These are phyloP conservation scores for Ambrosia trifida DNA, from an alignment of 129 eudicot species.

Conservation along the genomic window DNA sequence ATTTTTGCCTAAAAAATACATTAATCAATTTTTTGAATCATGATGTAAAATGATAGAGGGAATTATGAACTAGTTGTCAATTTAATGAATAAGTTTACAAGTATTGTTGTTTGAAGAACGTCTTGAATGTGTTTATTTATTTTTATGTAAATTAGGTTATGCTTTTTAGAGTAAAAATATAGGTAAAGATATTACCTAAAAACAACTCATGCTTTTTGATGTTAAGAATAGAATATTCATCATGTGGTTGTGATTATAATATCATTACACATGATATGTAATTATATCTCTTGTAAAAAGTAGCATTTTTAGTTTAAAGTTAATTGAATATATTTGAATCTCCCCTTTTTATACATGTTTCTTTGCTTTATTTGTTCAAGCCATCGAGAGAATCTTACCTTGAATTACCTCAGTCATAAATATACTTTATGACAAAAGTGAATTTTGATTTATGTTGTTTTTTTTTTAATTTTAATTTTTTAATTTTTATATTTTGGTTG, in stretches of 20 bases:
- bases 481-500: slow-evolving; percentile 4
- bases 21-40: no score
- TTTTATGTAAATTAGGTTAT: no score
- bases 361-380: slow-evolving; percentile 24
- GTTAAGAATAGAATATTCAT: background rate
- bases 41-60: no score
- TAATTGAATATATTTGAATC: slow-evolving; percentile 28
- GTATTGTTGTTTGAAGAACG: no score
- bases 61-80: no score
- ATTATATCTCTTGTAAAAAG: slow-evolving; percentile 26
- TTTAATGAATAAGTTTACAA: no score
- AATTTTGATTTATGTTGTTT: slow-evolving; percentile 13
- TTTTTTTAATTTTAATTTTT: no score
- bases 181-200: background rate
- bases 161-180: no score
- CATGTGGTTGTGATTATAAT: slow-evolving; percentile 41
- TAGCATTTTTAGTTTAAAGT: background rate
- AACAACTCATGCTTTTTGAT: no score
- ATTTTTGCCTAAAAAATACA: no score
- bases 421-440: slow-evolving; percentile 49
- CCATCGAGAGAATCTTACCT: slow-evolving; percentile 44
- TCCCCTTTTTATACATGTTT: slow-evolving; percentile 41
- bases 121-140: no score
- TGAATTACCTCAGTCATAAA: slow-evolving; percentile 42
- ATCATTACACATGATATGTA: slow-evolving; percentile 43